Evolutionary conservation across 768 basidiomycete genomes (phyloP).

Genomic region (Phylloporus sp.): DNA sequence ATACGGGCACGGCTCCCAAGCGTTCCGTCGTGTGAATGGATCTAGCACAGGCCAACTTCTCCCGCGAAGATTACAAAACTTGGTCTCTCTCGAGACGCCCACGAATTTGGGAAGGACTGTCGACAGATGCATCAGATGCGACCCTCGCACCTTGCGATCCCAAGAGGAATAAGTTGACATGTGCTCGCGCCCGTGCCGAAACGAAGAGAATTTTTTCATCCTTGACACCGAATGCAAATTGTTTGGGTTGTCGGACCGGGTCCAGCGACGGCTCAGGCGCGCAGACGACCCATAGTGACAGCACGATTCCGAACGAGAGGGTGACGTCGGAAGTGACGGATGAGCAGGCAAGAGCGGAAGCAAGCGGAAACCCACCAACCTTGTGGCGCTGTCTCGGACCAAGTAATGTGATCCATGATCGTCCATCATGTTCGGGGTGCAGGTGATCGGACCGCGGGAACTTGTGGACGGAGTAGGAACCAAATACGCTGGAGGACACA

Average conservation of each 20-base stretch:
- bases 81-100: slow-evolving; percentile 1
- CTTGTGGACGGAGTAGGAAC: slow-evolving; percentile 3
- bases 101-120: background rate
- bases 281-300: slow-evolving; percentile 4
- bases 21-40: slow-evolving; percentile 20
- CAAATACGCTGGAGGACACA: background rate
- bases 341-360: background rate
- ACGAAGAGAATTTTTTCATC: background rate
- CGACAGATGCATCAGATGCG: background rate
- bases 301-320: background rate
- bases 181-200: background rate
- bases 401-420: background rate
- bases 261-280: background rate
- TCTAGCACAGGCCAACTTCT: slow-evolving; percentile 16
- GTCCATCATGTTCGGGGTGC: background rate
- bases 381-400: slow-evolving; percentile 7
- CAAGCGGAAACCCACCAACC: slow-evolving; percentile 1
- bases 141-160: background rate
- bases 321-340: background rate
- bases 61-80: slow-evolving; percentile 23
- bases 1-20: slow-evolving; percentile 6
- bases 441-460: slow-evolving; percentile 3
- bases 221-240: background rate
- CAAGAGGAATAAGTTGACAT: background rate
- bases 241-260: background rate